Evolutionary conservation across 495 filamentous ascomycete species (phyloP).

Genomic region (Neurospora hispaniola): DNA sequence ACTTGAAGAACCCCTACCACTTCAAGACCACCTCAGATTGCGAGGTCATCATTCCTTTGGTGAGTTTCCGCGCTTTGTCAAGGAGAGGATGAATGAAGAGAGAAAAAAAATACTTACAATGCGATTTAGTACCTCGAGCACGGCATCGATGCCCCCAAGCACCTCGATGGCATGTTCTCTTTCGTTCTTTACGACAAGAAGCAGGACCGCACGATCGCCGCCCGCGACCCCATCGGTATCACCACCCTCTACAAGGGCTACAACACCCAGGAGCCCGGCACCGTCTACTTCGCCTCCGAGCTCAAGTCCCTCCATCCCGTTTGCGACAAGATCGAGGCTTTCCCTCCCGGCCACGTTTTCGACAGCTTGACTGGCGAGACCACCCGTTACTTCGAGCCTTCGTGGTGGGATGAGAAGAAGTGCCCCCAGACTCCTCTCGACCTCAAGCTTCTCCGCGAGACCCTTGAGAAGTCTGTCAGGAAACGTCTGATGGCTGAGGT

Average conservation of each 20-base stretch:
- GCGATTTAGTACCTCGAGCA: constrained; percentile 69
- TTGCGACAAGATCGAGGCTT: constrained; percentile 88
- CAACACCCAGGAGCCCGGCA: constrained; percentile 67
- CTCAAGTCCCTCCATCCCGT: constrained; percentile 87
- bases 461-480: constrained; percentile 81
- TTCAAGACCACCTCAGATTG: constrained; percentile 98
- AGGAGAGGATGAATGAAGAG: background rate
- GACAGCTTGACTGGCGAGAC: constrained; percentile 77
- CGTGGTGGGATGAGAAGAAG: constrained; percentile 79
- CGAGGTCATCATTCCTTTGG: constrained; percentile 95
- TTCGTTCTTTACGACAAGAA: constrained; percentile 95
- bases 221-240: constrained; percentile 92
- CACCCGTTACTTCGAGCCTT: constrained; percentile 80
- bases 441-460: constrained; percentile 65
- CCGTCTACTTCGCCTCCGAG: constrained; percentile 94
- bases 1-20: constrained; percentile 65
- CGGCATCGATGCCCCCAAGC: constrained; percentile 84
- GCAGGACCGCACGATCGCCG: constrained; percentile 81
- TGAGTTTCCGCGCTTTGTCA: constrained; percentile 33
- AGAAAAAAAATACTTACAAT: background rate
- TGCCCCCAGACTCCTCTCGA: constrained; percentile 73
- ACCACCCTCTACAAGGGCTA: constrained; percentile 95
- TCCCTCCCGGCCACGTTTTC: constrained; percentile 92
- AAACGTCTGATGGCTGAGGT: constrained; percentile 99
- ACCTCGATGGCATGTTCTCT: constrained; percentile 98